Evolutionary conservation across 768 basidiomycete genomes (phyloP).

Genomic region (Agrocybe praecox): DNA sequence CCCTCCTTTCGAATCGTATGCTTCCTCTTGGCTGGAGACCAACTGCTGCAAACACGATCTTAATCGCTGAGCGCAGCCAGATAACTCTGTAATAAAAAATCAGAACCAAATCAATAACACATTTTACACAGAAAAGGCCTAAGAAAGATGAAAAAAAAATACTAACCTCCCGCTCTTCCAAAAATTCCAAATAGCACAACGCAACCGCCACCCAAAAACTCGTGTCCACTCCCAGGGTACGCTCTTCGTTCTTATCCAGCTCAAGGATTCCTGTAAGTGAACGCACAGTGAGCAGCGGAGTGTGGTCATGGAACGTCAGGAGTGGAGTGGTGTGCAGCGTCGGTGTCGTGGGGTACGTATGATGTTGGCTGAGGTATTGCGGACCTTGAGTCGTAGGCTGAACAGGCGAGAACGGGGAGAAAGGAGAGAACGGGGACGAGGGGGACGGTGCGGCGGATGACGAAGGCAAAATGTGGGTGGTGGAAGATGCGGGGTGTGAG

Average conservation of each 20-base stretch:
- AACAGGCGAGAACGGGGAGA: background rate
- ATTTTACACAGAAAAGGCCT: background rate
- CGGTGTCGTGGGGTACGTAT: no score
- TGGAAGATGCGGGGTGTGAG: conserved; percentile 10
- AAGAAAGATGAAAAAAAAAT: background rate
- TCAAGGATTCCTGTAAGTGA: conserved; percentile 66
- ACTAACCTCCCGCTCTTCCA: conserved; percentile 77
- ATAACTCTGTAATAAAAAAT: conserved; percentile 46
- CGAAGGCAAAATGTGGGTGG: conserved; percentile 6
- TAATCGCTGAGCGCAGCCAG: conserved; percentile 54
- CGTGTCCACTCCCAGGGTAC: conserved; percentile 66
- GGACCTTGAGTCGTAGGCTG: no score
- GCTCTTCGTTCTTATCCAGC: conserved; percentile 57
- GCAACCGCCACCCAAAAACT: conserved; percentile 80
- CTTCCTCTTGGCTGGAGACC: no score
- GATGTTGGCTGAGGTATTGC: no score
- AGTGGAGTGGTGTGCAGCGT: conserved; percentile 29
- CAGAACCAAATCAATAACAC: background rate
- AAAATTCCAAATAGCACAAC: conserved; percentile 75
- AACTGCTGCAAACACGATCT: no score
- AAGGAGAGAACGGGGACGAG: no score
- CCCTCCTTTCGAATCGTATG: no score
- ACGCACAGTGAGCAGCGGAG: conserved; percentile 62
- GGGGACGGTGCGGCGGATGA: background rate
- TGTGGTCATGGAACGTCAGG: conserved; percentile 71